Percentiles rank a stretch among this genome's conserved stretches.
These are phyloP conservation scores for Phytophthora europaea DNA, from an alignment of 352 stramenopile genomes.

Conservation along the genomic window DNA sequence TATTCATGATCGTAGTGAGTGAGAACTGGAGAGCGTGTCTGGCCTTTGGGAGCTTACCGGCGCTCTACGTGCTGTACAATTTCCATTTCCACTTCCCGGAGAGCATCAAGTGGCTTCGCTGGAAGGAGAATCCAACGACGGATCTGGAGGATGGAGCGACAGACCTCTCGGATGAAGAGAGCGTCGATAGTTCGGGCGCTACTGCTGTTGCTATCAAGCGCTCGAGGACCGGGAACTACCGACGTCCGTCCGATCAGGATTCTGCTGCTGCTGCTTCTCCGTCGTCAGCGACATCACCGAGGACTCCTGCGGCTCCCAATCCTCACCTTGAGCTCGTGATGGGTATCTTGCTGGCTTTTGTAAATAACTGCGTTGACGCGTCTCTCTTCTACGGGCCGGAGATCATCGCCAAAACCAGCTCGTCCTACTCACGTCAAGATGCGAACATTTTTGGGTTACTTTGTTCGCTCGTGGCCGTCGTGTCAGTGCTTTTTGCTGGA, in stretches of 20 bases:
- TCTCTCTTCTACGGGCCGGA: slow-evolving; percentile 90
- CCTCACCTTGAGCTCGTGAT: slow-evolving; percentile 77
- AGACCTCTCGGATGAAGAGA: slow-evolving; percentile 43
- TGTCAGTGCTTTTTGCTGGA: slow-evolving; percentile 74
- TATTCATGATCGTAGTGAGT: slow-evolving; percentile 82
- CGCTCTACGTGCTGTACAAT: slow-evolving; percentile 82
- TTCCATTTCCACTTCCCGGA: slow-evolving; percentile 82
- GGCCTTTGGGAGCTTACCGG: slow-evolving; percentile 73
- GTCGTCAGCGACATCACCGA: slow-evolving; percentile 9
- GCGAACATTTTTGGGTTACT: slow-evolving; percentile 85
- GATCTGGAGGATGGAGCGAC: slow-evolving; percentile 57
- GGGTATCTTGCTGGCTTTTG: slow-evolving; percentile 83
- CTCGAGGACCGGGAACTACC: slow-evolving; percentile 30
- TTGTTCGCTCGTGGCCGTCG: slow-evolving; percentile 73
- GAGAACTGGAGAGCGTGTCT: slow-evolving; percentile 87
- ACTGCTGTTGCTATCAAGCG: slow-evolving; percentile 23
- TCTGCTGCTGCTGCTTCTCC: slow-evolving; percentile 13
- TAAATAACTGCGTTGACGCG: slow-evolving; percentile 90
- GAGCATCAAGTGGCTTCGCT: slow-evolving; percentile 81
- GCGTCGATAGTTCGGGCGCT: slow-evolving; percentile 28
- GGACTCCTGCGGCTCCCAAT: slow-evolving; percentile 7
- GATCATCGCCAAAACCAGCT: slow-evolving; percentile 82
- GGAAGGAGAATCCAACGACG: slow-evolving; percentile 64
- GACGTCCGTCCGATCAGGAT: slow-evolving; percentile 22
- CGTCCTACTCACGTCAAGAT: slow-evolving; percentile 63